phyloP scores from a whole-genome alignment of 2,329 filamentous ascomycete species.

The Orbilia oligospora region DNA sequence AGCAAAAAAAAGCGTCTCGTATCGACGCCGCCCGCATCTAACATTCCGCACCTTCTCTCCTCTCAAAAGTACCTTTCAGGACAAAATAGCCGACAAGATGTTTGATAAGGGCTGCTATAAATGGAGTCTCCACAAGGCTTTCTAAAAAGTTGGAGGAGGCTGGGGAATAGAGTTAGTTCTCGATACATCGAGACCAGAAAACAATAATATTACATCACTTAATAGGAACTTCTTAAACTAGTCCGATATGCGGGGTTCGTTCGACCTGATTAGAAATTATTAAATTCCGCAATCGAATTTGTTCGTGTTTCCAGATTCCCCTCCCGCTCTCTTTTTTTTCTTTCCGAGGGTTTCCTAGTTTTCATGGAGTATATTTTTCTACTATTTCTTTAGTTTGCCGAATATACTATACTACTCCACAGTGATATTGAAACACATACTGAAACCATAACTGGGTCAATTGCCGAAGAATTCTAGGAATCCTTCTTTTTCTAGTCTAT shows the following conservation, averaged over 20 bases:
- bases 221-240: not conserved
- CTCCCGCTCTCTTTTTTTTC: not conserved
- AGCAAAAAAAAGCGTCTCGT: not conserved
- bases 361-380: not conserved
- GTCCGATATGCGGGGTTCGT: not conserved
- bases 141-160: not conserved
- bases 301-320: not conserved
- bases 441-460: not conserved
- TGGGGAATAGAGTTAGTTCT: not conserved
- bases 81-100: constrained; percentile 19
- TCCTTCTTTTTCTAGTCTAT: not conserved
- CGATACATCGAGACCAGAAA: not conserved
- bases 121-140: constrained; percentile 7
- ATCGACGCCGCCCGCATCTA: constrained; percentile 11
- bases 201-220: not conserved
- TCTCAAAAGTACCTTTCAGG: not conserved
- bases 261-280: not conserved
- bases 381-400: not conserved
- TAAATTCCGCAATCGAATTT: constrained; percentile 2
- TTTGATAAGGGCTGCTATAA: constrained; percentile 23
- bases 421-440: not conserved
- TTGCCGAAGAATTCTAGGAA: not conserved
- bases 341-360: not conserved
- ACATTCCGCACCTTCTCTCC: constrained; percentile 9
- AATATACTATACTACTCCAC: not conserved